Conservation (phyloP, 371 early-diverging fungal species). For the Apophysomyces ossiformis region DNA sequence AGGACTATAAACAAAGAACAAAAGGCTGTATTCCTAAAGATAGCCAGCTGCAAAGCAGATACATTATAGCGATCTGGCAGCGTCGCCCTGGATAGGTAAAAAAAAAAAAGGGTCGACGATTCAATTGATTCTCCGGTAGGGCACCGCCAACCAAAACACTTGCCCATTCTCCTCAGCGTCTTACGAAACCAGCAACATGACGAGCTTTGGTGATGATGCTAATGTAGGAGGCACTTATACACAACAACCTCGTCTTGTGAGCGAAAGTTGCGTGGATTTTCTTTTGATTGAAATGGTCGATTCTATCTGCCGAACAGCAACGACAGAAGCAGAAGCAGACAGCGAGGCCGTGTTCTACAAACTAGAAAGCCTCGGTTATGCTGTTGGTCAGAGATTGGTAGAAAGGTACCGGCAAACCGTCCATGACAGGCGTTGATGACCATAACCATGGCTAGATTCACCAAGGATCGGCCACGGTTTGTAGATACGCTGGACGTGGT, state of each 20-base stretch:
- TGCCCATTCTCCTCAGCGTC: not conserved
- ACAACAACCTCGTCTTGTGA: slow-evolving; percentile 49
- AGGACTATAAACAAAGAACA: too few species aligned
- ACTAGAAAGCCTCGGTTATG: slow-evolving; percentile 87
- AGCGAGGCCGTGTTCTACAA: slow-evolving; percentile 84
- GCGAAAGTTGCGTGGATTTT: slow-evolving; percentile 73
- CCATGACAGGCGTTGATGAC: not conserved
- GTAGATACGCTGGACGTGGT: slow-evolving; percentile 92
- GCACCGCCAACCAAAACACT: too few species aligned
- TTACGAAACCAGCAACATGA: slow-evolving; percentile 12
- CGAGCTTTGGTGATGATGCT: slow-evolving; percentile 21
- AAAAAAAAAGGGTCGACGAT: too few species aligned
- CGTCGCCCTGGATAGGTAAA: too few species aligned
- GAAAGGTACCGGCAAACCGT: slow-evolving; percentile 68
- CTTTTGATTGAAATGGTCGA: slow-evolving; percentile 83
- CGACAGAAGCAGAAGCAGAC: slow-evolving; percentile 69
- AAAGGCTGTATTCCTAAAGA: too few species aligned
- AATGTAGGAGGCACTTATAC: slow-evolving; percentile 12
- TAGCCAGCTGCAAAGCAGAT: too few species aligned
- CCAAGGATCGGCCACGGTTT: slow-evolving; percentile 83
- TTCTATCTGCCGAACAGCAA: slow-evolving; percentile 62
- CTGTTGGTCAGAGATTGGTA: slow-evolving; percentile 85
- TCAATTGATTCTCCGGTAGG: too few species aligned
- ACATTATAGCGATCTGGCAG: too few species aligned
- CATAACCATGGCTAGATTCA: slow-evolving; percentile 55